Percentiles rank a stretch among this genome's conserved stretches.
These are phyloP conservation scores for Curvularia sp. DNA, from an alignment of 2,329 filamentous ascomycete species.

Conservation along the genomic window DNA sequence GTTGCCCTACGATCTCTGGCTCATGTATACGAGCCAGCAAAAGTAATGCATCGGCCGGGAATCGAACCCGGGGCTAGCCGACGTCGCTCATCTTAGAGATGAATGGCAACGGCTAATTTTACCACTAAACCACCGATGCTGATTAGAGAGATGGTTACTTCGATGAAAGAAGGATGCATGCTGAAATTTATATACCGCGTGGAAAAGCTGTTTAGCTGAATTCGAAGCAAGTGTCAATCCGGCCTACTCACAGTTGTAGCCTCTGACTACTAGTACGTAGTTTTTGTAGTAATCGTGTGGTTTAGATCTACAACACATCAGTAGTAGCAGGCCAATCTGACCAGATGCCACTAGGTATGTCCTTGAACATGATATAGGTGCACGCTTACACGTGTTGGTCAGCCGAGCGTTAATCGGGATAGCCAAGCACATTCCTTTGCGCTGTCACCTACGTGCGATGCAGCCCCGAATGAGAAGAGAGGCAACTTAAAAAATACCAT, in stretches of 20 bases:
- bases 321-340: no score
- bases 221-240: no score
- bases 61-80: conserved; percentile 40
- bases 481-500: background rate
- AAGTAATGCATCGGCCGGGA: conserved; percentile 32
- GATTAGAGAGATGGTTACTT: background rate
- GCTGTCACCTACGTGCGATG: background rate
- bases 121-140: conserved; percentile 40
- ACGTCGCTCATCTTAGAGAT: conserved; percentile 2
- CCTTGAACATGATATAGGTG: background rate
- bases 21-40: conserved; percentile 15
- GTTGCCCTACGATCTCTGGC: background rate
- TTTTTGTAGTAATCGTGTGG: no score
- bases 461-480: background rate
- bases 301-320: no score
- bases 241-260: no score
- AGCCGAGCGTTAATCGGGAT: no score
- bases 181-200: background rate
- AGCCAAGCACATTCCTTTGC: background rate
- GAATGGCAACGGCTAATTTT: conserved; percentile 39
- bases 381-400: background rate
- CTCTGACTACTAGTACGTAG: no score
- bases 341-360: no score
- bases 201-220: no score
- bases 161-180: background rate